Evolutionary conservation across 148 eudicot species (phyloP).

Genomic region (Mesembryanthemum crystallinum): DNA sequence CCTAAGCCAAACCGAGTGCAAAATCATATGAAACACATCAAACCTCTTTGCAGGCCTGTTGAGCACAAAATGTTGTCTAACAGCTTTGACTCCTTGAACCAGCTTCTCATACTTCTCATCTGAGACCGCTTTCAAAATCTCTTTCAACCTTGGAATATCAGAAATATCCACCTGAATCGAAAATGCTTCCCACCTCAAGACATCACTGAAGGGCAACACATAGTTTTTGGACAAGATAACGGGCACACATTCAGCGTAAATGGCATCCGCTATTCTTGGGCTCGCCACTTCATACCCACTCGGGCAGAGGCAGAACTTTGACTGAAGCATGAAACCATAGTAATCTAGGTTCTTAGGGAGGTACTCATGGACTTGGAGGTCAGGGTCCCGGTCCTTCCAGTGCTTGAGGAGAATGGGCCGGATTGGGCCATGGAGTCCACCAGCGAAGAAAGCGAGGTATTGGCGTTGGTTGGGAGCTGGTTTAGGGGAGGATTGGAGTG

Average conservation of each 20-base stretch:
- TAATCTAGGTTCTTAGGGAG: conserved; percentile 62
- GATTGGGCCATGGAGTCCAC: conserved; percentile 71
- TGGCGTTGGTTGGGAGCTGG: conserved; percentile 53
- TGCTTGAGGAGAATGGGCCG: conserved; percentile 67
- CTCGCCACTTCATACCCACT: conserved; percentile 91
- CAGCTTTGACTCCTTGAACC: conserved; percentile 53
- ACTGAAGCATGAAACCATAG: conserved; percentile 60
- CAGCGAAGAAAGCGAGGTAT: conserved; percentile 68
- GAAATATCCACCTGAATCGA: conserved; percentile 48
- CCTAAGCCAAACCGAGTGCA: conserved; percentile 86
- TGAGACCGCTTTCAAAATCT: conserved; percentile 49
- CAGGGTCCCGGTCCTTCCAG: conserved; percentile 72
- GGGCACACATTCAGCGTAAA: conserved; percentile 83
- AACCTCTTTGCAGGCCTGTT: conserved; percentile 58
- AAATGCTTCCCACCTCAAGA: conserved; percentile 70
- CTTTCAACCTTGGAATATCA: conserved; percentile 66
- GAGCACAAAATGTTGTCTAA: conserved; percentile 67
- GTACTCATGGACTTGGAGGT: conserved; percentile 60
- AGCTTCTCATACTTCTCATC: conserved; percentile 50
- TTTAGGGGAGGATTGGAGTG: too few relatives aligned
- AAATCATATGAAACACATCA: conserved; percentile 78
- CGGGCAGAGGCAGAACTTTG: conserved; percentile 71
- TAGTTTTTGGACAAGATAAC: conserved; percentile 62
- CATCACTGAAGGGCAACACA: conserved; percentile 72
- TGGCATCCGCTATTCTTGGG: conserved; percentile 73